Evolutionary conservation across 2,329 filamentous ascomycete species (phyloP), one percentile per base, ranked within the genome.

Genomic region (Tolypocladium paradoxum): DNA sequence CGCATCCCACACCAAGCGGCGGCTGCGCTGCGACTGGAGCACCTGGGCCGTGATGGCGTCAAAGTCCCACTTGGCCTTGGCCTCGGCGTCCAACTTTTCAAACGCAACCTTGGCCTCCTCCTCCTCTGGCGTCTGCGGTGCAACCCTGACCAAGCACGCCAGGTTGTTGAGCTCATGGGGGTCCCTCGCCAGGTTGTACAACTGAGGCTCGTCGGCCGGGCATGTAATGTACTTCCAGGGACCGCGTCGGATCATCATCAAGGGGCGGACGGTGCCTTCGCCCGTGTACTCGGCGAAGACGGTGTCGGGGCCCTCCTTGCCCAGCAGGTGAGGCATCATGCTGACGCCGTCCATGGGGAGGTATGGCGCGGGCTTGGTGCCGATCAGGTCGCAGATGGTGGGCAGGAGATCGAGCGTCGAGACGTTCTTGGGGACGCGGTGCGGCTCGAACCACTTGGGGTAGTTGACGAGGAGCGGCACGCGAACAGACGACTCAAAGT

Each of bases 281-380:
- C 90, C 91, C 64, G 92, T 95, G 73, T 96, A 96, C 73, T 96
- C 91, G 56, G 90, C 90, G 62, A 92, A 87, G n/a, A 93, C 90
- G 12, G 88, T 93, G 67, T 96, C 90, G 56, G 86, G 84, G 40
- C 82, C 83, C n/a, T 80, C 70, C 24, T 71, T 71, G 53, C 65
- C 82, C 61, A 84, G 74, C 35, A 95, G 76, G 64, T 92, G 86
- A n/a, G 88, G 88, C 56, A 91, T 71, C 60, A 96, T 77, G 40
- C 88, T 93, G 34, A 83, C 76, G 36, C 91, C 91, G 62, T 96
- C 91, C 73, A 96, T 86, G 1, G 90, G 89, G n/a, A 96, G 76
- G 20, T 78, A 79, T 0, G 80, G 76, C 22, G 85, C 75, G 1
- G 89, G 76, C 62, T 85, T 82, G 45, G 82, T 84, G 54, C 88